These are phyloP conservation scores for Boletus sp. DNA, from an alignment of 768 basidiomycete species.

Conservation along the genomic window DNA sequence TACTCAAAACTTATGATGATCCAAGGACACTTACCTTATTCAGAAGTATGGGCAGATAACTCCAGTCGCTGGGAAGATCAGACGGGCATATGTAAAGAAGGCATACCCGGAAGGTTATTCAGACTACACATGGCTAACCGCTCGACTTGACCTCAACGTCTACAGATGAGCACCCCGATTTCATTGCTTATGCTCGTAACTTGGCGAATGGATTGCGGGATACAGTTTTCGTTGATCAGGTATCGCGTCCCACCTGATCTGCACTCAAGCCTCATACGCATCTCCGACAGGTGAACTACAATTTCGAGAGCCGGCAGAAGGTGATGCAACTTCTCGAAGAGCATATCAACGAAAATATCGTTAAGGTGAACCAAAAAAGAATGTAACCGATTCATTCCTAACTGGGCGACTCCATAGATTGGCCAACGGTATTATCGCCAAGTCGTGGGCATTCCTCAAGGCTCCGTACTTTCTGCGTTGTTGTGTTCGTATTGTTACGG, in stretches of 20 bases:
- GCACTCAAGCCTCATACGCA: not conserved
- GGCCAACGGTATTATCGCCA: slow-evolving; percentile 80
- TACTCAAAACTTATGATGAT: not conserved
- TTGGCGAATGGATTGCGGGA: slow-evolving; percentile 66
- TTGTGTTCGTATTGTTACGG: slow-evolving; percentile 95
- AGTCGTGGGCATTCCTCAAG: slow-evolving; percentile 94
- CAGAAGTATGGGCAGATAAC: slow-evolving; percentile 68
- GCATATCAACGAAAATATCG: slow-evolving; percentile 89
- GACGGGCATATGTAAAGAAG: slow-evolving; percentile 53
- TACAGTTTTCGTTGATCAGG: slow-evolving; percentile 85
- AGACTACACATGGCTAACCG: not conserved
- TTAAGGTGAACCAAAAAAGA: slow-evolving; percentile 56
- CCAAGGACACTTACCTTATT: slow-evolving; percentile 68
- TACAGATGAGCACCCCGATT: slow-evolving; percentile 73
- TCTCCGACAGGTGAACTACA: slow-evolving; percentile 47
- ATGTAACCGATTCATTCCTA: not conserved
- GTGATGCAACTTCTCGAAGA: slow-evolving; percentile 77
- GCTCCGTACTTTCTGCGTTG: slow-evolving; percentile 91
- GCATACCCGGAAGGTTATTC: slow-evolving; percentile 63
- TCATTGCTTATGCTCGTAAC: slow-evolving; percentile 63
- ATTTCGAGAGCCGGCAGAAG: slow-evolving; percentile 46
- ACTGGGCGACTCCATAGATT: slow-evolving; percentile 48
- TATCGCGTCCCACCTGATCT: slow-evolving; percentile 19
- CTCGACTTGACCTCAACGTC: not conserved
- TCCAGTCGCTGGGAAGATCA: slow-evolving; percentile 52